phyloP scores from a whole-genome alignment of 345 rosid genomes.

The Kandelia obovata region DNA sequence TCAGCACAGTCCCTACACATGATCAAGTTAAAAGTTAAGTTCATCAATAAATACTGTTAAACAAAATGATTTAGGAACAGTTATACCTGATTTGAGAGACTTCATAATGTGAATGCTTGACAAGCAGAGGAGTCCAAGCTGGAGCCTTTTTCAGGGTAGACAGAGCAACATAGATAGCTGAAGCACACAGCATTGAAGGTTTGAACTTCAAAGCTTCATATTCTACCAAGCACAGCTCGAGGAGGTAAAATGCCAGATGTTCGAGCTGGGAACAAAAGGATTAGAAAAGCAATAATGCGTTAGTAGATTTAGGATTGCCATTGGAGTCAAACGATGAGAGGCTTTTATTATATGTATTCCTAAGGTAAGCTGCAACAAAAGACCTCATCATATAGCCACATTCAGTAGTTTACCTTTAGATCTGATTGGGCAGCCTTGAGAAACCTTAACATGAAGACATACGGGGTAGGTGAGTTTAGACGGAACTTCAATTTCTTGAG shows the following conservation, averaged over 20 bases:
- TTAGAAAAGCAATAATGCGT: background rate
- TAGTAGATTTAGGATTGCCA: background rate
- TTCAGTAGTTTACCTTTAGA: constrained; percentile 40
- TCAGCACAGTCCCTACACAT: constrained; percentile 70
- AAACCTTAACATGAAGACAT: constrained; percentile 92
- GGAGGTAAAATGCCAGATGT: constrained; percentile 78
- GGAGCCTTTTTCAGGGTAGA: constrained; percentile 64
- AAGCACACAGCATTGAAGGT: constrained; percentile 82
- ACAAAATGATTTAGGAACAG: background rate
- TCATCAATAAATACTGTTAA: background rate
- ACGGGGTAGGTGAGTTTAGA: constrained; percentile 76
- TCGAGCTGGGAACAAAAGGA: constrained; percentile 50
- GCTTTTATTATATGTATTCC: background rate
- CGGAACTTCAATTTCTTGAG: constrained; percentile 78
- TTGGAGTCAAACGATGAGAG: background rate
- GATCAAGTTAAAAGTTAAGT: background rate
- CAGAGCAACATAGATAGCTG: constrained; percentile 78
- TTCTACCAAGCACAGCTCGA: constrained; percentile 78
- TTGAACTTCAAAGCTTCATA: constrained; percentile 75
- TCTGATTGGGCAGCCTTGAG: constrained; percentile 90
- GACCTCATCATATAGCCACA: background rate
- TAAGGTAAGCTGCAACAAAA: background rate
- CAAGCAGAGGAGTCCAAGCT: constrained; percentile 70
- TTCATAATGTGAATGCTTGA: constrained; percentile 55
- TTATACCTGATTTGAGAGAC: constrained; percentile 61